Evolutionary conservation across 768 basidiomycete species (phyloP).

Genomic region (Auriscalpium microsporum): DNA sequence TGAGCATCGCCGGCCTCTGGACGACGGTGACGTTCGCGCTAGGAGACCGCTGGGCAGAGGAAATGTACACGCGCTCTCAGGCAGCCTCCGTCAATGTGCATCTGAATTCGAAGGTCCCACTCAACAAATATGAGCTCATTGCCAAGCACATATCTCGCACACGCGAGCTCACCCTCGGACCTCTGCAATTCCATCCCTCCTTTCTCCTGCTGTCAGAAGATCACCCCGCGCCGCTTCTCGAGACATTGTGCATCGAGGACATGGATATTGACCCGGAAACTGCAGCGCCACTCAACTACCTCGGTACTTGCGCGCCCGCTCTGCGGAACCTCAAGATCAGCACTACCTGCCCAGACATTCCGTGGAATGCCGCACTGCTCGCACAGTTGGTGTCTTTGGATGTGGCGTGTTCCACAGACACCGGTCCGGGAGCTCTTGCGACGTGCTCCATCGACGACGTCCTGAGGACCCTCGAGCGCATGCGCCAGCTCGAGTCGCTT

Average conservation of each 20-base stretch:
- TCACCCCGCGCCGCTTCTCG: not conserved
- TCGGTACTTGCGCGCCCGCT: not conserved
- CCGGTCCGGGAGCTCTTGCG: not conserved
- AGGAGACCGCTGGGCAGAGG: not conserved
- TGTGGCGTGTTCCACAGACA: no score
- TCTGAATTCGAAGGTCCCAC: not conserved
- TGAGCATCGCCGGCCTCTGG: not conserved
- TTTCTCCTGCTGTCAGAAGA: not conserved
- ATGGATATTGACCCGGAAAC: not conserved
- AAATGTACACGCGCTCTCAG: not conserved
- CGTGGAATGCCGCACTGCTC: not conserved
- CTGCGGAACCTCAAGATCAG: not conserved
- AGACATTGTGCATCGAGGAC: not conserved
- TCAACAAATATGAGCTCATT: not conserved
- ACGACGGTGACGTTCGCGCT: not conserved
- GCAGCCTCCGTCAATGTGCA: not conserved
- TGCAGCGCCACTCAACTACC: not conserved
- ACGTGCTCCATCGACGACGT: not conserved
- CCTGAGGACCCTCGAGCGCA: not conserved
- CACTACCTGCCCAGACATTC: not conserved
- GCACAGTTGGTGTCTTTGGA: not conserved
- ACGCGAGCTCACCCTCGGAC: not conserved
- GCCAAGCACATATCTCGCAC: not conserved
- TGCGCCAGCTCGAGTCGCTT: not conserved
- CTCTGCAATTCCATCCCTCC: not conserved